Conservation (phyloP, 2,329 filamentous ascomycete species). For the Fusarium odoratissimum region DNA sequence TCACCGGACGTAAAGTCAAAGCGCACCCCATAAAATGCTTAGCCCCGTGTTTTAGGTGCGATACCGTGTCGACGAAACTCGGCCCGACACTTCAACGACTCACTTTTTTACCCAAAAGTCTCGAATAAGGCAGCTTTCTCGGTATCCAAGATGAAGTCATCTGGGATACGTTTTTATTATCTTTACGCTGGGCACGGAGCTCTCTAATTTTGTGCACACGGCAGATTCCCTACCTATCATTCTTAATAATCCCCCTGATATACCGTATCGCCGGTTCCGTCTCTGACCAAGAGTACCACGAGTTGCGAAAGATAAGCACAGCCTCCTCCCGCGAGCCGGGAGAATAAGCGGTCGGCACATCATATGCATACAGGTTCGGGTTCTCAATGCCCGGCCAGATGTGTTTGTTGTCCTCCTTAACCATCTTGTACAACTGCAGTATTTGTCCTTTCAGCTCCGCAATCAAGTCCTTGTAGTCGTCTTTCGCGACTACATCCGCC, state of each 20-base stretch:
- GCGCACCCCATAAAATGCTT: not conserved
- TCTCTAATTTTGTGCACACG: not conserved
- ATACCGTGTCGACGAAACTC: fast-evolving
- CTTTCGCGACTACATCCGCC: not conserved
- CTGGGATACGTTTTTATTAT: fast-evolving
- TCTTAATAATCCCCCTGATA: not conserved
- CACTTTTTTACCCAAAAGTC: not conserved
- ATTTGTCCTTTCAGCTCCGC: not conserved
- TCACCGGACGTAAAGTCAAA: not conserved
- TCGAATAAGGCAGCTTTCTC: not conserved
- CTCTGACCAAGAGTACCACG: conserved; percentile 25
- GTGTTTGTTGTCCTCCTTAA: conserved; percentile 3
- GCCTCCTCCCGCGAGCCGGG: conserved; percentile 12
- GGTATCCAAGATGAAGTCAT: no score
- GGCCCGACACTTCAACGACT: not conserved
- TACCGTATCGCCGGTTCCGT: conserved; percentile 8
- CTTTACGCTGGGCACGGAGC: not conserved
- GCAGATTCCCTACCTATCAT: not conserved
- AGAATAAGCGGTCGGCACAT: not conserved
- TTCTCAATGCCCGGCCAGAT: conserved; percentile 20
- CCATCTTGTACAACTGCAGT: conserved; percentile 3
- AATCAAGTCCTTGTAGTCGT: not conserved
- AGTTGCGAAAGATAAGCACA: conserved; percentile 14
- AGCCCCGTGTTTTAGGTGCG: not conserved
- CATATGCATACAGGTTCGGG: not conserved